Evolutionary conservation across 2,329 filamentous ascomycete genomes (phyloP), one percentile per base, ranked within the genome.

Genomic region (Ophiostoma sp.): DNA sequence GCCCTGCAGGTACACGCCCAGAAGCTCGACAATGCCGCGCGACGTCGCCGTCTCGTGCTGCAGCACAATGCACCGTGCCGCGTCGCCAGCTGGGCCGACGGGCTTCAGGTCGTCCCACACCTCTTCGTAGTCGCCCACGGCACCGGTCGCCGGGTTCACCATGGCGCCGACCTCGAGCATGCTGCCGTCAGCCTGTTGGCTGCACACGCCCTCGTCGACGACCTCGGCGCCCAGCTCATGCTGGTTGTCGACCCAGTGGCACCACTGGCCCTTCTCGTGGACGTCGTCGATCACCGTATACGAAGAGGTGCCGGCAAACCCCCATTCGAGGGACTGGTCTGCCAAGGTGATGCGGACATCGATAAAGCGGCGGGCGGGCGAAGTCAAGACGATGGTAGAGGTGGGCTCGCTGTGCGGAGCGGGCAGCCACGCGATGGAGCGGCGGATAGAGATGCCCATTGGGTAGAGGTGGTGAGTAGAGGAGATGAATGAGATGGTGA

Each of bases 321-420:
- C 87, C 88, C 88, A 90, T 72, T 90, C 87, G 2, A 90, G 79
- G 5, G 70, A 67, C 40, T 70, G 42, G 58, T 64, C 6, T 49
- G 12, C 1, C 5, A 66, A 44, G 7, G 77, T 72, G 16, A 88
- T 78, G 55, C 88, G 84, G 36, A 89, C 74, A 73, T 90, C 88
- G 49, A 90, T 83, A 74, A 88, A 90, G 49, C 79, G 81, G 42
- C 79, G 79, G 40, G 75, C 74, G 1, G 85, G 83, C 2, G 85
- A 85, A 0, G 88, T 90, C 63, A 90, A 78, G 12, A 90, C 88
- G 4, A 89, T 74, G 0, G 88, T 90, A 1, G 82, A 83, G 0
- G 88, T 90, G 16, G 85, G 85, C 75, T 90, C 88, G 66, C 76
- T 77, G n/a, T 81, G 75, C 16, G 77, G 74, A 0, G 79, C 80